Conservation (phyloP, 768 basidiomycete species). For the Boletus subcaerulescens region DNA sequence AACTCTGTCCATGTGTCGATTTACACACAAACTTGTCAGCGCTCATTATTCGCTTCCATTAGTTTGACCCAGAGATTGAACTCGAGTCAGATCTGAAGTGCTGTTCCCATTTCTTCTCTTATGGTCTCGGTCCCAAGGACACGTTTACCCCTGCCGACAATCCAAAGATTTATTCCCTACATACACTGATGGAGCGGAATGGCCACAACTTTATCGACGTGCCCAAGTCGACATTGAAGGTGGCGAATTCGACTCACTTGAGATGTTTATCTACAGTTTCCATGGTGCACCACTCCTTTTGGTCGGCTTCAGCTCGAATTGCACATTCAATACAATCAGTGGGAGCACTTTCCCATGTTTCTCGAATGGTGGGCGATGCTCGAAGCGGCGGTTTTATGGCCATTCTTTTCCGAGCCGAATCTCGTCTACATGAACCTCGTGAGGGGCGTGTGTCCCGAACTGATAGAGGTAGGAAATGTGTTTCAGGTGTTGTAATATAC, state of each 20-base stretch:
- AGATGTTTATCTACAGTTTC: conserved; percentile 39
- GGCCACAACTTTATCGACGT: too few relatives aligned
- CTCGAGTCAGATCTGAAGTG: conserved; percentile 23
- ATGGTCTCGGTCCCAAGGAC: conserved; percentile 45
- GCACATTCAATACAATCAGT: conserved; percentile 50
- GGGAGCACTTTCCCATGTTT: conserved; percentile 53
- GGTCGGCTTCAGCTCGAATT: conserved; percentile 72
- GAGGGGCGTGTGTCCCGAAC: too few relatives aligned
- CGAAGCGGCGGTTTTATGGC: conserved; percentile 52
- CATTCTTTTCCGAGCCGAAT: conserved; percentile 67
- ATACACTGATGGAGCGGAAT: too few relatives aligned
- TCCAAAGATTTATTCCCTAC: too few relatives aligned
- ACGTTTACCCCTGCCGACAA: neutral
- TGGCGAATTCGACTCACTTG: conserved; percentile 65
- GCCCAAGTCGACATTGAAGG: conserved; percentile 59
- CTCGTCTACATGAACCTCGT: conserved; percentile 46
- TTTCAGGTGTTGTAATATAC: too few relatives aligned
- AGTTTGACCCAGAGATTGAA: conserved; percentile 47
- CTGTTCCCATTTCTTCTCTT: conserved; percentile 45
- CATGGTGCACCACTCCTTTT: conserved; percentile 50
- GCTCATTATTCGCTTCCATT: conserved; percentile 1
- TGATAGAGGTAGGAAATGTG: too few relatives aligned
- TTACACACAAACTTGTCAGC: neutral
- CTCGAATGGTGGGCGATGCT: conserved; percentile 69
- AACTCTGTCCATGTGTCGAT: neutral